Percentiles rank a stretch among this genome's conserved stretches.
phyloP scores from a whole-genome alignment of 73 alveolate genomes.

The Tetrahymena malaccensis region DNA sequence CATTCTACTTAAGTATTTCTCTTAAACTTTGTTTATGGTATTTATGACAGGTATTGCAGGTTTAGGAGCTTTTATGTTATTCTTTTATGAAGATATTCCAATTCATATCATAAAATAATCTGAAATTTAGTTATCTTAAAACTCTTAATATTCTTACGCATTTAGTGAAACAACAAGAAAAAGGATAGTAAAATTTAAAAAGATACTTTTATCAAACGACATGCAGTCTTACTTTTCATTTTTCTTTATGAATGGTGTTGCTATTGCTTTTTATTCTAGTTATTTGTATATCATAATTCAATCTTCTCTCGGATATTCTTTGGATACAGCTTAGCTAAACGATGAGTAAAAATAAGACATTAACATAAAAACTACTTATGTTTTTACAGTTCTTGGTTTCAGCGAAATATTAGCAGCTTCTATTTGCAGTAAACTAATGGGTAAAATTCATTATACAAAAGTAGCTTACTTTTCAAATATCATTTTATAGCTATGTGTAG shows the following conservation, averaged over 20 bases:
- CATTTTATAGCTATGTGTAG: neutral
- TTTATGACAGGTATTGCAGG: neutral
- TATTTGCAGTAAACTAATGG: neutral
- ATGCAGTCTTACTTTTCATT: neutral
- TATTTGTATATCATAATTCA: neutral
- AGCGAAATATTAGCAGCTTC: neutral
- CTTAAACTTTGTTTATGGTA: neutral
- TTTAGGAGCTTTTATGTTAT: neutral
- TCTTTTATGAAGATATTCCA: neutral
- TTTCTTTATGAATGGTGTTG: neutral
- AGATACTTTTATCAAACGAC: neutral
- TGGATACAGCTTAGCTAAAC: neutral
- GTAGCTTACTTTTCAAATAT: neutral
- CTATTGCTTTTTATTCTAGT: neutral
- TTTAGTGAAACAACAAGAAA: neutral
- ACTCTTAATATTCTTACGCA: neutral
- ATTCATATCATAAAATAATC: neutral
- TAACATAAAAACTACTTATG: neutral
- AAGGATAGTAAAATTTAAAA: neutral
- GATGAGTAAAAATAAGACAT: neutral
- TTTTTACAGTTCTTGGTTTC: neutral
- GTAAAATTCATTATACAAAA: neutral
- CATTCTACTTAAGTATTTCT: neutral
- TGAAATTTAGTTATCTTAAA: neutral
- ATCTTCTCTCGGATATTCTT: neutral